Conservation (phyloP, 768 basidiomycete genomes). For the Hemileccinum impolitum region DNA sequence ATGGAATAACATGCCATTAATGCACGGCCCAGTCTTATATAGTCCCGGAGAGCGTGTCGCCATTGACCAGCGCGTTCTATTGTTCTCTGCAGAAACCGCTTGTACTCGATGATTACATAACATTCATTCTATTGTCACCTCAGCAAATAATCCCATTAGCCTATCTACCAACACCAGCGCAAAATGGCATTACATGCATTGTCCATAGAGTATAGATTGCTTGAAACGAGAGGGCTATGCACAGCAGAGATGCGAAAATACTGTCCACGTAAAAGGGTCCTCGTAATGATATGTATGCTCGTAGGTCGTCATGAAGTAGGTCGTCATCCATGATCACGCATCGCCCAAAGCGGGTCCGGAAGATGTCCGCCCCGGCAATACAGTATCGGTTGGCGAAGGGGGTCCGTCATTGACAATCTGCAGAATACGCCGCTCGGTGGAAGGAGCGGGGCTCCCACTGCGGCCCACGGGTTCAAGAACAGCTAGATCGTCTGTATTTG, state of each 20-base stretch:
- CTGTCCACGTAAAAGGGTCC: conserved; percentile 16
- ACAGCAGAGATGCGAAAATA: conserved; percentile 4
- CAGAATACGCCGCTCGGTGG: conserved; percentile 24
- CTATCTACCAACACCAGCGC: conserved; percentile 6
- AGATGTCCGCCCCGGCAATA: background rate
- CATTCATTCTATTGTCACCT: conserved; percentile 22
- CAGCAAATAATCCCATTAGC: conserved; percentile 5
- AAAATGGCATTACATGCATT: conserved; percentile 7
- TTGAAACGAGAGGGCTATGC: conserved; percentile 5
- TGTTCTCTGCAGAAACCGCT: conserved; percentile 27
- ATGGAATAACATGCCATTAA: conserved; percentile 2
- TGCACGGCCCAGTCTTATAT: conserved; percentile 20
- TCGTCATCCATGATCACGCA: conserved; percentile 3
- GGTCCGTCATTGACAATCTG: conserved; percentile 27
- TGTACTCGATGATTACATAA: conserved; percentile 13
- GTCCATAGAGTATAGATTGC: conserved; percentile 17
- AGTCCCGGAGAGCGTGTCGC: conserved; percentile 8
- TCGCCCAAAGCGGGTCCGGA: conserved; percentile 3
- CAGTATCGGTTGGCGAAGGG: conserved; percentile 18
- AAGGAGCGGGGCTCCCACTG: conserved; percentile 18
- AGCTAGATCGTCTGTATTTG: conserved; percentile 21
- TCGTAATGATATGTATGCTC: conserved; percentile 7
- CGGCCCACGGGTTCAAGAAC: conserved; percentile 16
- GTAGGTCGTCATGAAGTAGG: conserved; percentile 12
- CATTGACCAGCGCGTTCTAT: conserved; percentile 22